Conservation (phyloP, 495 filamentous ascomycete species). For the Aspergillus sparsus region DNA sequence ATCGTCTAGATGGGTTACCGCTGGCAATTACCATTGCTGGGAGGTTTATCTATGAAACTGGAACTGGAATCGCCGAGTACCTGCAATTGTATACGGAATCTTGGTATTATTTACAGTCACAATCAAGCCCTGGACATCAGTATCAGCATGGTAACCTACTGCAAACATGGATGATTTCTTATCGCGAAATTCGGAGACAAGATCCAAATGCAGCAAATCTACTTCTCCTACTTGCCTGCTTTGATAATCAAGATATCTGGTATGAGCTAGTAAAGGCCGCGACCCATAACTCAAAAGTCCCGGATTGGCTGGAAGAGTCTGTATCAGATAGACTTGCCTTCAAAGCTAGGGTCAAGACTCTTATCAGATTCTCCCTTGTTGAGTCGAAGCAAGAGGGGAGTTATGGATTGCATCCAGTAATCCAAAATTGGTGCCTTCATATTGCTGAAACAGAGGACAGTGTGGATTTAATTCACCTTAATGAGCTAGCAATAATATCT, state of each 20-base stretch:
- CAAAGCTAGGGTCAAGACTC: too few species aligned
- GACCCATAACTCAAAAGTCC: too few species aligned
- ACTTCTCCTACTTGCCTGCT: conserved; percentile 47
- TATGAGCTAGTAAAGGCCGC: conserved; percentile 50
- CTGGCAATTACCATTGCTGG: conserved; percentile 45
- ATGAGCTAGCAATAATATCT: too few species aligned
- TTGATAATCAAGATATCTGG: conserved; percentile 55
- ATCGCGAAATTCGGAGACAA: conserved; percentile 37
- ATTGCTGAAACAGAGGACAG: too few species aligned
- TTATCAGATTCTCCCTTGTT: too few species aligned
- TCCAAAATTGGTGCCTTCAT: too few species aligned
- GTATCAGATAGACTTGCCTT: too few species aligned
- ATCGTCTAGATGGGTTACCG: conserved; percentile 42
- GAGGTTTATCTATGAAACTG: conserved; percentile 40
- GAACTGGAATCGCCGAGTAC: conserved; percentile 34
- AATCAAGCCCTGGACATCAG: conserved; percentile 30
- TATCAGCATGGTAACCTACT: conserved; percentile 41
- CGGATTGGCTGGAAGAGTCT: too few species aligned
- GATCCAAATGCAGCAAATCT: conserved; percentile 38
- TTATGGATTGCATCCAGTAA: too few species aligned
- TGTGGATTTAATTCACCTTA: too few species aligned
- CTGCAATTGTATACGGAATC: conserved; percentile 41
- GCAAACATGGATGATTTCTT: conserved; percentile 50
- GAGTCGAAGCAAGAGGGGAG: too few species aligned
- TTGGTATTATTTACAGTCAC: conserved; percentile 38